phyloP scores from a whole-genome alignment of 1,284 basidiomycete species.

The Heterobasidion occidentale region DNA sequence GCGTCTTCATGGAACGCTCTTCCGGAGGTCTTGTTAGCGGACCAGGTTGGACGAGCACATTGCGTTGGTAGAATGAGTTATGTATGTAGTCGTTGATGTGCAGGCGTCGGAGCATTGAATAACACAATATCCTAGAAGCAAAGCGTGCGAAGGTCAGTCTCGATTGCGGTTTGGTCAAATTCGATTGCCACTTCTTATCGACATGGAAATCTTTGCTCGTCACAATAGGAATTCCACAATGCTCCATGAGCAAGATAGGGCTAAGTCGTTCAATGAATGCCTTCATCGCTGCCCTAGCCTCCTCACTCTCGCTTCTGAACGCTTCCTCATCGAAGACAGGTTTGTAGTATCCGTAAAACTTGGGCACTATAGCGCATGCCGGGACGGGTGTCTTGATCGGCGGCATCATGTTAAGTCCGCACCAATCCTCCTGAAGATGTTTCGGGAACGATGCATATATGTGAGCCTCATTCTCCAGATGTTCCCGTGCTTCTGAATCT shows the following conservation, averaged over 20 bases:
- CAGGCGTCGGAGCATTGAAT: constrained; percentile 34
- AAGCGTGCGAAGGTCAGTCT: not conserved
- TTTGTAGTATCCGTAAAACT: constrained; percentile 47
- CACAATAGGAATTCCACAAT: constrained; percentile 34
- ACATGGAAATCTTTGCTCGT: constrained; percentile 18
- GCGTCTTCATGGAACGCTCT: constrained; percentile 15
- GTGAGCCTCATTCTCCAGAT: constrained; percentile 30
- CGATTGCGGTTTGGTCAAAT: not conserved
- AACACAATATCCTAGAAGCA: constrained; percentile 28
- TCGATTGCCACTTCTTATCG: constrained; percentile 24
- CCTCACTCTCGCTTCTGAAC: not conserved
- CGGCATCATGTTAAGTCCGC: constrained; percentile 33
- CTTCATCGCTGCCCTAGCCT: constrained; percentile 4
- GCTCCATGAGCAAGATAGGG: constrained; percentile 42
- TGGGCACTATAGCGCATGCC: constrained; percentile 38
- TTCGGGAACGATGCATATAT: constrained; percentile 35
- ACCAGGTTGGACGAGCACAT: constrained; percentile 39
- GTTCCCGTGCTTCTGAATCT: constrained; percentile 12
- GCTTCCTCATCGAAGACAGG: constrained; percentile 17
- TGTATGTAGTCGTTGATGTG: constrained; percentile 33
- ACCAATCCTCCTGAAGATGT: constrained; percentile 40
- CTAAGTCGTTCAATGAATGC: constrained; percentile 20
- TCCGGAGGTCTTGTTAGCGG: constrained; percentile 28
- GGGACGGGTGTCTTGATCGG: constrained; percentile 37
- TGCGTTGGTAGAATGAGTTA: constrained; percentile 33